Base-by-base conservation (phyloP, 1,284 basidiomycete species). In the Puccinia triticina region DNA sequence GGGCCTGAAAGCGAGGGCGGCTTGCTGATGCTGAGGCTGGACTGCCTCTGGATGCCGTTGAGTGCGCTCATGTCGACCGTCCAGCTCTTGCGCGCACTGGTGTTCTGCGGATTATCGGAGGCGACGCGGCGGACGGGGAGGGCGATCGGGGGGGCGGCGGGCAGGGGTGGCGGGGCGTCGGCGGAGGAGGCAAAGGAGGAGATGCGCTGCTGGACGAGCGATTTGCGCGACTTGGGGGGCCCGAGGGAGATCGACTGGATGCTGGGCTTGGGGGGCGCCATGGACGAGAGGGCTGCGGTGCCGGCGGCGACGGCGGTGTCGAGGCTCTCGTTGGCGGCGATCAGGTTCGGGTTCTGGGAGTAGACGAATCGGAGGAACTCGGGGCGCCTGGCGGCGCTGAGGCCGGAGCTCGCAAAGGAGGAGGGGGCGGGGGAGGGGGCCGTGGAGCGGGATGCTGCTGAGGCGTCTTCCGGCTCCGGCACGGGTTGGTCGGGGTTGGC, bases 351-450 rank as follows among this genome's bases (percentile, higher is more conserved):
- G 32, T 82, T 82, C 53, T 82, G 80, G 4, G 80, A 75, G 64
- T 82, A 82, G 32, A 82, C 50, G 43, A 82, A 82, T 69, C 80
- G 59, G 14, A 82, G 71, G 43, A 82, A 82, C 16, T 82, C 72
- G 0, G 80, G 32, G 37, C 80, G 80, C 40, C 69, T 82, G 61
- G 80, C 80, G 26, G 80, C 37, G 29, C 32, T 82, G 21, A 82
- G 43, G 32, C 80, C 80, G 16, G 53, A 72, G 55, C 53, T 82
- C 8, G 80, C 80, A 50, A 81, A 34, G 34, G 57, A 61, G 16
- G 57, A 59, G 2, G 59, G 29, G 34, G 71, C 8, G 53, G 64
- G 48, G 18, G 72, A 34, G 50, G 43, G 21, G 18, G 32, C 23
- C 3, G 43, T 18, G 34, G 57, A 46, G 26, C 34, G 18, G 14